Evolutionary conservation across 306 rosid genomes (phyloP).

Genomic region (Canavalia gladiata): DNA sequence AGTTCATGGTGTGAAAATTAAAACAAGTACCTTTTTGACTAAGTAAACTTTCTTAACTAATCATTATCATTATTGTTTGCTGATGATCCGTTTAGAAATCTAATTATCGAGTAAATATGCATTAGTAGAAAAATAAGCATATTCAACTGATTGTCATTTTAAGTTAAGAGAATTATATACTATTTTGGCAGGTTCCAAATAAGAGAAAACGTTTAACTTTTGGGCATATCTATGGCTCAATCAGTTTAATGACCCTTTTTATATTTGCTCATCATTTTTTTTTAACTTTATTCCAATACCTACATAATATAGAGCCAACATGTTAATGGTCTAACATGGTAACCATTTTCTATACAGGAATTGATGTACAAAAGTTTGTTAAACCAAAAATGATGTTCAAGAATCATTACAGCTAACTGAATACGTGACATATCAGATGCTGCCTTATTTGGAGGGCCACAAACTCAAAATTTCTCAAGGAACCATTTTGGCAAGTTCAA

Average conservation of each 20-base stretch:
- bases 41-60: neutral
- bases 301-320: neutral
- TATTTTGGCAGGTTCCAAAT: neutral
- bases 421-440: neutral
- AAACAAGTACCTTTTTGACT: neutral
- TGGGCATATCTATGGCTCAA: neutral
- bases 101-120: neutral
- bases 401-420: neutral
- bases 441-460: constrained; percentile 12
- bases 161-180: neutral
- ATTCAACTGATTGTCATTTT: neutral
- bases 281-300: neutral
- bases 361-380: neutral
- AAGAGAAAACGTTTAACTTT: neutral
- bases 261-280: constrained; percentile 6
- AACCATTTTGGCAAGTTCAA: neutral
- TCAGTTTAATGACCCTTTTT: neutral
- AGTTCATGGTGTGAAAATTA: neutral
- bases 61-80: neutral
- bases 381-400: neutral
- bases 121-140: neutral
- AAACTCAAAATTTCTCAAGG: neutral
- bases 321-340: neutral
- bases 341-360: neutral
- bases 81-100: neutral